These are phyloP conservation scores for Trichoderma arundinaceum DNA, from an alignment of 2,329 filamentous ascomycete genomes.

Conservation along the genomic window DNA sequence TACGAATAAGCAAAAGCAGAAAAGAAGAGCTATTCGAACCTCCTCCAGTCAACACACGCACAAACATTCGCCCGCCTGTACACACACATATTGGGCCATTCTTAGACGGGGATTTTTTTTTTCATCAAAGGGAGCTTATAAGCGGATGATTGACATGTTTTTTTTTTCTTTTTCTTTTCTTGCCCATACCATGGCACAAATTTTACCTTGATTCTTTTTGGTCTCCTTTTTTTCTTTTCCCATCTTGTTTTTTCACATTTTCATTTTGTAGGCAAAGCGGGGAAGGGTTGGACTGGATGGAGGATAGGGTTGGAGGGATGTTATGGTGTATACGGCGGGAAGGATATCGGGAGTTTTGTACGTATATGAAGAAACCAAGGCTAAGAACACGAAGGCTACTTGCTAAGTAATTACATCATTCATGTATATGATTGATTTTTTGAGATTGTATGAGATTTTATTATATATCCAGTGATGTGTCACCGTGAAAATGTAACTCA, in stretches of 20 bases:
- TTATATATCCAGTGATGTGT: background rate
- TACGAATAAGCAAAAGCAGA: background rate
- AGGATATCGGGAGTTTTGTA: constrained; percentile 16
- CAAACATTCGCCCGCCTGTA: constrained; percentile 14
- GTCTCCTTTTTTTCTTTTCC: background rate
- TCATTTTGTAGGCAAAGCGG: background rate
- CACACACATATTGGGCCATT: background rate
- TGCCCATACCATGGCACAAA: background rate
- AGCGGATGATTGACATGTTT: constrained; percentile 17
- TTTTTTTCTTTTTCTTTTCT: background rate
- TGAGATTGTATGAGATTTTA: background rate
- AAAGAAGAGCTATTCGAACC: background rate
- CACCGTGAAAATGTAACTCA: background rate
- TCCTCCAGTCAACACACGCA: background rate
- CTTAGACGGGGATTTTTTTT: constrained; percentile 23
- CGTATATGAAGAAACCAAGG: constrained; percentile 20
- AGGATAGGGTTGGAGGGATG: constrained; percentile 1
- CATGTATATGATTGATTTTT: background rate
- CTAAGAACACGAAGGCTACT: constrained; percentile 15
- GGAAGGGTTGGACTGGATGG: background rate
- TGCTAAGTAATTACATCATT: constrained; percentile 15
- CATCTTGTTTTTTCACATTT: background rate
- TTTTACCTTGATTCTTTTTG: background rate
- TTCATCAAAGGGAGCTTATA: constrained; percentile 19
- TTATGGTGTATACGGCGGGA: constrained; percentile 24